A percentile compares a stretch with the other conserved stretches of the same genome.
Evolutionary conservation across 108 stramenopile species (phyloP).

Genomic region (Nitzschia sp.): DNA sequence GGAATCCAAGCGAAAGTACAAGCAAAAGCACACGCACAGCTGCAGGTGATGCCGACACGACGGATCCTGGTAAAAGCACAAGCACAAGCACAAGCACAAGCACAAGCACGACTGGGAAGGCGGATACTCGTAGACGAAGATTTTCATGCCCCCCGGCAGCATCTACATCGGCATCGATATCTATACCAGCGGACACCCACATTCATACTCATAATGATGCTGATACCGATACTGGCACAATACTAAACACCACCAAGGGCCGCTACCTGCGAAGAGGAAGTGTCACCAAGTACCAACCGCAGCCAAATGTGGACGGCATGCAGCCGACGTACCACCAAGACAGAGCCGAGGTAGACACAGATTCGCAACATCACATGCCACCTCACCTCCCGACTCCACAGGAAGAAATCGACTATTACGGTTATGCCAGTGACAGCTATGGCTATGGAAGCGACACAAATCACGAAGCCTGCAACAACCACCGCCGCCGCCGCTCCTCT

Average conservation of each 20-base stretch:
- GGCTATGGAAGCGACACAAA: neutral
- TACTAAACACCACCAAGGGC: neutral
- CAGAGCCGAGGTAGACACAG: too few relatives aligned
- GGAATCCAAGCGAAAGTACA: too few relatives aligned
- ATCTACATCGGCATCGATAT: too few relatives aligned
- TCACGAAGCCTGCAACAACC: neutral
- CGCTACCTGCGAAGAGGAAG: constrained; percentile 12
- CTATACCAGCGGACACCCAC: too few relatives aligned
- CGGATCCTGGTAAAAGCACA: neutral
- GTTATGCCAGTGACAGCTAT: constrained; percentile 1
- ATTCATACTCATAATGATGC: neutral
- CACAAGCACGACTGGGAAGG: too few relatives aligned
- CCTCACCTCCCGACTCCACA: too few relatives aligned
- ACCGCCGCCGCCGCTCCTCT: neutral
- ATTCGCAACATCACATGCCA: too few relatives aligned
- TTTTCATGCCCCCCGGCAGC: too few relatives aligned
- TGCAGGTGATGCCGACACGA: neutral
- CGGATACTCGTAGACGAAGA: too few relatives aligned
- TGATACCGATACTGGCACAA: neutral
- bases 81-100: too few relatives aligned
- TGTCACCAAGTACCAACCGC: constrained; percentile 12
- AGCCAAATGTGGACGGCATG: constrained; percentile 10
- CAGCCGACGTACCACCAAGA: constrained; percentile 10
- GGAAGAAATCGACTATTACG: neutral
- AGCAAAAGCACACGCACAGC: too few relatives aligned